Base-by-base conservation (phyloP, 768 basidiomycete species). In the Holtermannia corniformis region DNA sequence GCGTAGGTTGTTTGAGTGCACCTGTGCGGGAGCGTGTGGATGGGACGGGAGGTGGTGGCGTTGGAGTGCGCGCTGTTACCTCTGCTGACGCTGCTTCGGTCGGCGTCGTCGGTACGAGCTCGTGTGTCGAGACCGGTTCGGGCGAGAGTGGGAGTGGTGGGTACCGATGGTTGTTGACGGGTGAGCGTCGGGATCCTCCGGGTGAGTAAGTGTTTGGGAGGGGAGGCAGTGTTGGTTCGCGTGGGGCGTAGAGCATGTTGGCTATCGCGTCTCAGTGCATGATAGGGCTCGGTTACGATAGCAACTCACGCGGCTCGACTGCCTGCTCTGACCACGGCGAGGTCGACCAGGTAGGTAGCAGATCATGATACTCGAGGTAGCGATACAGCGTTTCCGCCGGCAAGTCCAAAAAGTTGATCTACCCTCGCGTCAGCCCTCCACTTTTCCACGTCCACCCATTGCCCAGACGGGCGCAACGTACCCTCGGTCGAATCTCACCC, bases 121-220 rank as follows among this genome's bases (percentile, higher is more conserved):
- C 77, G 61, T 80, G 77, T 55, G 63, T 86, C 10, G 84, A n/a
- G n/a, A n/a, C 82, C 56, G 85, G 86, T 14, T 86, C 87, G 64
- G 86, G 86, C 41, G 87, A 88, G 68, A 86, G 85, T 3, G 74
- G 32, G 32, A 37, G 32, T 7, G 32, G 32, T 37, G 32, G 32
- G 40, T 11, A 14, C 14, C 22, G 37, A 25, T 21, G 37, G 26
- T 11, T 5, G 47, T 14, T 7, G 20, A 13, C 50, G 22, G 7
- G 24, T 11, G 37, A 5, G 52, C 50, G 32, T 50, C 20, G 14
- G 37, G 46, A 24, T 27, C 24, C 44, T 20, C 32, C 7, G 44
- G 32, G 43, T 44, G n/a, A 44, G 20, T 44, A 44, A 12, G 32
- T 44, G 11, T 44, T 44, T 7, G 43, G 22, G 7, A 20, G 43